A percentile compares a stretch with the other conserved stretches of the same genome.
These are phyloP conservation scores for Cymodocea nodosa DNA, from an alignment of 116 monocot genomes.

Conservation along the genomic window DNA sequence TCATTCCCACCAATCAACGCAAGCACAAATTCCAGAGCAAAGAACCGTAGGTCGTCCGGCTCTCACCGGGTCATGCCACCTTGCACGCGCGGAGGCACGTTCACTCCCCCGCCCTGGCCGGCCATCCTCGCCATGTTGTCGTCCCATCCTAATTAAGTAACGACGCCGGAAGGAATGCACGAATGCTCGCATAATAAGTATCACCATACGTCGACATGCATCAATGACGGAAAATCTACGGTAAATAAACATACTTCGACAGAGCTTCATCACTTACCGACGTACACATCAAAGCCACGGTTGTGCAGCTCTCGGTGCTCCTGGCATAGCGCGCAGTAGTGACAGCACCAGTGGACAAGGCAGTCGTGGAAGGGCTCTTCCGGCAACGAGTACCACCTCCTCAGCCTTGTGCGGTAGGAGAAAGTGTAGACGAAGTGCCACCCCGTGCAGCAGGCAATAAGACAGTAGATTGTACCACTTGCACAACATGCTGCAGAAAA, in stretches of 20 bases:
- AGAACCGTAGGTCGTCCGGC: too few relatives aligned
- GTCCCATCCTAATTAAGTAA: neutral
- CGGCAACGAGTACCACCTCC: slow-evolving; percentile 5
- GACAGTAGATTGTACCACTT: slow-evolving; percentile 3
- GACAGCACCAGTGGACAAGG: slow-evolving; percentile 12
- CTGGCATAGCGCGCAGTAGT: slow-evolving; percentile 10
- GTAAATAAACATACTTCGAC: too few relatives aligned
- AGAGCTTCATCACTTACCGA: slow-evolving; percentile 12
- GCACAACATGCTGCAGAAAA: slow-evolving; percentile 5
- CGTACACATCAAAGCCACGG: slow-evolving; percentile 10
- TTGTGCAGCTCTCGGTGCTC: slow-evolving; percentile 9
- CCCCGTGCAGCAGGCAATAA: neutral
- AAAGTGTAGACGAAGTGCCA: slow-evolving; percentile 2
- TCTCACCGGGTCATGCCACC: slow-evolving; percentile 3
- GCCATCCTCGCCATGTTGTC: neutral
- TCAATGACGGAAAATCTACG: too few relatives aligned
- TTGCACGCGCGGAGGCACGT: neutral
- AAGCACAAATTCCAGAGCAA: too few relatives aligned
- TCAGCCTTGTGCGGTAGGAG: slow-evolving; percentile 8
- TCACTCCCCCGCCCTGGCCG: too few relatives aligned
- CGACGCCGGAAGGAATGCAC: too few relatives aligned
- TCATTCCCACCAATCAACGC: too few relatives aligned
- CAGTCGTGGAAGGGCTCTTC: slow-evolving; percentile 7
- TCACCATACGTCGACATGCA: neutral
- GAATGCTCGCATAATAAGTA: too few relatives aligned